Conservation (phyloP, 306 rosid genomes). For the Comarum palustre region DNA sequence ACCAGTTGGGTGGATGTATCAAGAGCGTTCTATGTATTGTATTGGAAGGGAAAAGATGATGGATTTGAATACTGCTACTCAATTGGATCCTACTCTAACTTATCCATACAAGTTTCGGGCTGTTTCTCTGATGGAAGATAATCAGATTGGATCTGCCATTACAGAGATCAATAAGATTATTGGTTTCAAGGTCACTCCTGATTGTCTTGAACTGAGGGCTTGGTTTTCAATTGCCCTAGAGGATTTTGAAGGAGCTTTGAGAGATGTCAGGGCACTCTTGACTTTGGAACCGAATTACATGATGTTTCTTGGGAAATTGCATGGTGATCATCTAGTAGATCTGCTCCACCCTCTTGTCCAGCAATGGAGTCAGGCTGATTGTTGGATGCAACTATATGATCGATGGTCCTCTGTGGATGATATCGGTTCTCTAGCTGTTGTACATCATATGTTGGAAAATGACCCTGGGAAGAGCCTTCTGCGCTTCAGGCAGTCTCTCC, state of each 20-base stretch:
- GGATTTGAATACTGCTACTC: conserved; percentile 69
- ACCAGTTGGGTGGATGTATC: conserved; percentile 92
- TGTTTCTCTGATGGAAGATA: conserved; percentile 57
- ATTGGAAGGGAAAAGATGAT: conserved; percentile 68
- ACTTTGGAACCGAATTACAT: conserved; percentile 75
- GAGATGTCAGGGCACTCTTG: conserved; percentile 79
- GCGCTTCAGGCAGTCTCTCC: conserved; percentile 84
- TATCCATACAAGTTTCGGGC: conserved; percentile 81
- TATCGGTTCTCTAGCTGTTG: conserved; percentile 83
- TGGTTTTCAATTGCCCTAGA: conserved; percentile 72
- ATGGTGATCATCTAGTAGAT: conserved; percentile 63
- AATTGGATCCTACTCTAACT: conserved; percentile 74
- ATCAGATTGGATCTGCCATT: conserved; percentile 52
- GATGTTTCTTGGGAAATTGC: conserved; percentile 68
- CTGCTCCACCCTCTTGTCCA: conserved; percentile 62
- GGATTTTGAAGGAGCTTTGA: conserved; percentile 72
- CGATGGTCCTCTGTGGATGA: conserved; percentile 87
- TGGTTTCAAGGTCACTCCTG: conserved; percentile 73
- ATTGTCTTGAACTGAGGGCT: conserved; percentile 82
- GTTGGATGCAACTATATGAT: conserved; percentile 84
- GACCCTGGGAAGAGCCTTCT: conserved; percentile 83
- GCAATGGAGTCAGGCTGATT: conserved; percentile 76
- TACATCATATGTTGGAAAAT: conserved; percentile 75
- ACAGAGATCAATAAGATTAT: conserved; percentile 70
- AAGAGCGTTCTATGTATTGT: conserved; percentile 79